A percentile compares a stretch with the other conserved stretches of the same genome.
These are phyloP conservation scores for Erythrobasidium hasegawianum DNA, from an alignment of 1,284 basidiomycete species.

Conservation along the genomic window DNA sequence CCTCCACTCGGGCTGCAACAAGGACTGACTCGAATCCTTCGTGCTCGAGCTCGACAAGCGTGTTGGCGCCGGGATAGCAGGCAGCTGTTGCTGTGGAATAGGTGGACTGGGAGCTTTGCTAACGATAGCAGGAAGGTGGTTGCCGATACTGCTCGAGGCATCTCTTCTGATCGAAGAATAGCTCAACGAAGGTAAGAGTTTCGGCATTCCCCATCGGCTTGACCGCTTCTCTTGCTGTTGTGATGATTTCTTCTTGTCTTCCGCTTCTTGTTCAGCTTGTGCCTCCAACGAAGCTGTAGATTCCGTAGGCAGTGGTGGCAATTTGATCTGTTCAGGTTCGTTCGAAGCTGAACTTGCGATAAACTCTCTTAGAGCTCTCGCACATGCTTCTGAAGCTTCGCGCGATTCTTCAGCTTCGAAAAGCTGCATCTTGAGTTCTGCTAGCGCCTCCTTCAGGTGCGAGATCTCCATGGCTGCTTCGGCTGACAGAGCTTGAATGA, in stretches of 20 bases:
- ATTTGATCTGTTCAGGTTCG: conserved; percentile 48
- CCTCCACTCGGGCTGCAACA: not conserved
- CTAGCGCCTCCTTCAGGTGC: conserved; percentile 59
- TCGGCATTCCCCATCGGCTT: conserved; percentile 25
- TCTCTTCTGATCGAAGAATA: conserved; percentile 15
- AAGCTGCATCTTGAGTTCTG: conserved; percentile 46
- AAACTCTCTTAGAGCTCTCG: conserved; percentile 74
- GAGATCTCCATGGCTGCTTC: conserved; percentile 58
- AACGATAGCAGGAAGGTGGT: conserved; percentile 6
- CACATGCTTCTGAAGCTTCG: conserved; percentile 79
- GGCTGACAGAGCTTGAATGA: conserved; percentile 56
- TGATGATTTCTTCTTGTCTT: conserved; percentile 14
- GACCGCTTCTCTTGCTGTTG: conserved; percentile 13
- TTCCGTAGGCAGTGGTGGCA: conserved; percentile 60
- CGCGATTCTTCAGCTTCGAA: conserved; percentile 72
- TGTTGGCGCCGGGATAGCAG: not conserved
- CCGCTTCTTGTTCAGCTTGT: conserved; percentile 2
- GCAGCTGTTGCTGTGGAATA: not conserved
- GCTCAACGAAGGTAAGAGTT: conserved; percentile 18
- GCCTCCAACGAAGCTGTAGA: conserved; percentile 11
- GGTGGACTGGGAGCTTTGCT: not conserved
- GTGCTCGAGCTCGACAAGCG: not conserved
- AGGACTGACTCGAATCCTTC: not conserved
- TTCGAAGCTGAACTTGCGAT: conserved; percentile 55
- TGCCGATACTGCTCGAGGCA: conserved; percentile 2